Evolutionary conservation across 495 filamentous ascomycete genomes (phyloP).

Genomic region (Neohortaea acidophila): DNA sequence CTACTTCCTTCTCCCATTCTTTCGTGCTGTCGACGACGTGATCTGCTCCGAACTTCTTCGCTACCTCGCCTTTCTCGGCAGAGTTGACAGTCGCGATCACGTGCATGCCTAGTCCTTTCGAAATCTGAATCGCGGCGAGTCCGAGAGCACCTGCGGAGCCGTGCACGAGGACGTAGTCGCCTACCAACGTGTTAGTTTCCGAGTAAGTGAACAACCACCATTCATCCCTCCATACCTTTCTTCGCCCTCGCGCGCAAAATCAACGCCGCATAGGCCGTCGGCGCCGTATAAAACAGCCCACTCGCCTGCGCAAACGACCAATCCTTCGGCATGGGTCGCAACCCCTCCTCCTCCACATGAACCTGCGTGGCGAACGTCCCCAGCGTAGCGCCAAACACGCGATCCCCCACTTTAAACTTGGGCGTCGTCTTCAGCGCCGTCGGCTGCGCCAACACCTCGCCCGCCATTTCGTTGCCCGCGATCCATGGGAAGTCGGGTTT

Average conservation of each 20-base stretch:
- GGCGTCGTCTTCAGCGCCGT: conserved; percentile 25
- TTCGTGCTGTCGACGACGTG: conserved; percentile 55
- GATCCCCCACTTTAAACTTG: conserved; percentile 57
- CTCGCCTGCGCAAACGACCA: conserved; percentile 76
- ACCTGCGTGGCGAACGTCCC: conserved; percentile 71
- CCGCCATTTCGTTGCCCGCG: conserved; percentile 70
- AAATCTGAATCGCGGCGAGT: conserved; percentile 79
- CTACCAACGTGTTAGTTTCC: conserved; percentile 38
- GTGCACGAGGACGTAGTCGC: conserved; percentile 80
- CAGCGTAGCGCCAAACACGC: conserved; percentile 71
- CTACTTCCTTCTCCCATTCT: conserved; percentile 60
- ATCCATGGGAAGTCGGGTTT: conserved; percentile 65
- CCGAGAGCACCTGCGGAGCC: conserved; percentile 84
- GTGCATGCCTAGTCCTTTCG: conserved; percentile 72
- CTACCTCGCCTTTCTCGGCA: conserved; percentile 57
- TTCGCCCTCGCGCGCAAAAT: conserved; percentile 47
- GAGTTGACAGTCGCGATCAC: conserved; percentile 78
- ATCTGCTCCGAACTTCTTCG: conserved; percentile 65
- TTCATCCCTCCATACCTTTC: not conserved
- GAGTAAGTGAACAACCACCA: too few relatives aligned
- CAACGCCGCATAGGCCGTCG: conserved; percentile 72
- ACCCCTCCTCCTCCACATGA: conserved; percentile 43
- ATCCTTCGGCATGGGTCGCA: conserved; percentile 56
- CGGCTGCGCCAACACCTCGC: conserved; percentile 52
- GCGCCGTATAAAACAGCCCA: conserved; percentile 75